A percentile compares a stretch with the other conserved stretches of the same genome.
phyloP scores from a whole-genome alignment of 1,284 basidiomycete species.

The Ustilago bromivora region DNA sequence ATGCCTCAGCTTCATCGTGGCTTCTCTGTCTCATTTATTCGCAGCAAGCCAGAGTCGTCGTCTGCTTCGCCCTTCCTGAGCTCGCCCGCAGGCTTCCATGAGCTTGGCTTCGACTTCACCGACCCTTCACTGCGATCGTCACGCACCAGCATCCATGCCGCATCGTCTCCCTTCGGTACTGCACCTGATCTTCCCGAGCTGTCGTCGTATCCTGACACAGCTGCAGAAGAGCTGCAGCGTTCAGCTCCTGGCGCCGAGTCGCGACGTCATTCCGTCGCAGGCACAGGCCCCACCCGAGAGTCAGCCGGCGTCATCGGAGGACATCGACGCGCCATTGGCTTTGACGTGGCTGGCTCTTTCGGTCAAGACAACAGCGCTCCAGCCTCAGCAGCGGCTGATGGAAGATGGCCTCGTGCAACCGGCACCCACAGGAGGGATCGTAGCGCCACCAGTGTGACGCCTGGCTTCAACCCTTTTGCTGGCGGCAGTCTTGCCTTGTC shows the following conservation, averaged over 20 bases:
- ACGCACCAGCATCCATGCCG: slow-evolving; percentile 19
- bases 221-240: neutral
- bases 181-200: slow-evolving; percentile 30
- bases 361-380: neutral
- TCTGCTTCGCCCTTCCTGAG: slow-evolving; percentile 39
- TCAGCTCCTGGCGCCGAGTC: slow-evolving; percentile 46
- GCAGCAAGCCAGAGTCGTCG: slow-evolving; percentile 27
- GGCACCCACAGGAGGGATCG: slow-evolving; percentile 27
- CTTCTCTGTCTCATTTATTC: slow-evolving; percentile 37
- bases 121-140: slow-evolving; percentile 25
- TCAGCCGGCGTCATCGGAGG: slow-evolving; percentile 40
- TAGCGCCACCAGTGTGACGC: slow-evolving; percentile 31
- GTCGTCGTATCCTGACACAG: slow-evolving; percentile 32
- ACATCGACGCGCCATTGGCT: slow-evolving; percentile 58
- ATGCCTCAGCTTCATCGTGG: slow-evolving; percentile 36
- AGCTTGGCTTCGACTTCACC: slow-evolving; percentile 26
- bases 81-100: slow-evolving; percentile 40
- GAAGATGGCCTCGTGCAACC: slow-evolving; percentile 25
- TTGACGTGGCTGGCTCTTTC: slow-evolving; percentile 31
- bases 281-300: slow-evolving; percentile 18
- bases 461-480: slow-evolving; percentile 42
- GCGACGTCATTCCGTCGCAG: slow-evolving; percentile 56
- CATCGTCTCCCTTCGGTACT: slow-evolving; percentile 36
- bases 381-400: neutral
- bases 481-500: slow-evolving; percentile 55